phyloP scores from a whole-genome alignment of 495 filamentous ascomycete genomes.

The Rostrohypoxylon terebratum region DNA sequence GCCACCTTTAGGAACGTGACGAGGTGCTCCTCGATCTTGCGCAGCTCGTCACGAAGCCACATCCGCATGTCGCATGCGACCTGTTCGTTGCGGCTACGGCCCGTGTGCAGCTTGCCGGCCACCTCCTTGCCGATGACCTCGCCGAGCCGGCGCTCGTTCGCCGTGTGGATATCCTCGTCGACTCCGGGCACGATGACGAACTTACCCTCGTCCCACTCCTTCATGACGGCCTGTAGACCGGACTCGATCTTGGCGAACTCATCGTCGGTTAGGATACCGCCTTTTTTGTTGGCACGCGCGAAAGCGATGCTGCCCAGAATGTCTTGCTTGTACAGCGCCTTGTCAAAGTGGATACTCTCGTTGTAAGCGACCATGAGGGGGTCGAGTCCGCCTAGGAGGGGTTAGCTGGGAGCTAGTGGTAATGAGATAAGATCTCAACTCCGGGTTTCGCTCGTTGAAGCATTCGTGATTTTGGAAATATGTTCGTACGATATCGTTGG shows the following conservation, averaged over 20 bases:
- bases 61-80: slow-evolving; percentile 93
- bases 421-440: not conserved
- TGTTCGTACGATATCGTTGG: not conserved
- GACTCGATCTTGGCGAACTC: slow-evolving; percentile 83
- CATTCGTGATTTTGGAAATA: not conserved
- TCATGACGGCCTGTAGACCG: slow-evolving; percentile 75
- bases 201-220: slow-evolving; percentile 76
- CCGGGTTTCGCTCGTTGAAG: not conserved
- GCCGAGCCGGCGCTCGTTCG: slow-evolving; percentile 89
- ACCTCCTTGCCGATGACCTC: slow-evolving; percentile 90
- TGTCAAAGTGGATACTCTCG: slow-evolving; percentile 86
- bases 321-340: slow-evolving; percentile 83
- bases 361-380: slow-evolving; percentile 93
- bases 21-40: slow-evolving; percentile 75
- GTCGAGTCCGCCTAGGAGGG: slow-evolving; percentile 75
- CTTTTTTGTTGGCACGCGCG: slow-evolving; percentile 84
- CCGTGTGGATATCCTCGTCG: slow-evolving; percentile 87
- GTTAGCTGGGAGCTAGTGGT: not conserved
- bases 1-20: slow-evolving; percentile 77
- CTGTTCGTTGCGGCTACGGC: slow-evolving; percentile 92
- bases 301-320: slow-evolving; percentile 86
- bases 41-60: slow-evolving; percentile 86
- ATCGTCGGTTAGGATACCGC: slow-evolving; percentile 75
- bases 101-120: slow-evolving; percentile 93
- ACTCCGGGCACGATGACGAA: slow-evolving; percentile 71